These are phyloP conservation scores for Heracleum sosnowskyi DNA, from an alignment of 129 eudicot genomes.

Conservation along the genomic window DNA sequence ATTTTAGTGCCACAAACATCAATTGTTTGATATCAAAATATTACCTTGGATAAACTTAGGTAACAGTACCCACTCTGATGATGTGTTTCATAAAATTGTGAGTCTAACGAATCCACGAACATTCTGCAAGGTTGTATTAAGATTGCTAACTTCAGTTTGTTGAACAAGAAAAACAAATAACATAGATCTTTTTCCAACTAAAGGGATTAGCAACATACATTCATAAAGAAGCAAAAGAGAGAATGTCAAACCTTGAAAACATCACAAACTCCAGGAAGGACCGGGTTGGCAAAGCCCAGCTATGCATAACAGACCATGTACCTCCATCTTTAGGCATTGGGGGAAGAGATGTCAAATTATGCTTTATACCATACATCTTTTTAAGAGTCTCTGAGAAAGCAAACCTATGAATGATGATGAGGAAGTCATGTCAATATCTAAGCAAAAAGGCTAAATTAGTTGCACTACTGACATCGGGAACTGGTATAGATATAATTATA, in stretches of 20 bases:
- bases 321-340: constrained; percentile 78
- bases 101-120: constrained; percentile 83
- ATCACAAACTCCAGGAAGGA: constrained; percentile 84
- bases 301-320: constrained; percentile 96
- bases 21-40: constrained; percentile 4
- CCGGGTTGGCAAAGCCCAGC: constrained; percentile 87
- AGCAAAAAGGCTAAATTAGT: not conserved
- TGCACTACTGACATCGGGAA: constrained; percentile 11
- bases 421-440: constrained; percentile 11
- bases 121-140: constrained; percentile 39
- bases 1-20: not conserved
- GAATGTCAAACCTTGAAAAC: constrained; percentile 69
- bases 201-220: not conserved
- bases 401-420: constrained; percentile 36
- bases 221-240: not conserved
- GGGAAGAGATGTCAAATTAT: constrained; percentile 60
- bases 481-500: constrained; percentile 8
- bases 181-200: not conserved
- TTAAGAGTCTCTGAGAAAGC: constrained; percentile 76
- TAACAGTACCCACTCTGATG: constrained; percentile 71
- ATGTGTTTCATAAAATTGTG: constrained; percentile 61
- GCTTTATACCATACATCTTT: constrained; percentile 75
- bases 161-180: not conserved
- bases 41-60: constrained; percentile 76
- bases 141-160: not conserved